Conservation (phyloP, 2,329 filamentous ascomycete genomes). For the Ramichloridium luteum region DNA sequence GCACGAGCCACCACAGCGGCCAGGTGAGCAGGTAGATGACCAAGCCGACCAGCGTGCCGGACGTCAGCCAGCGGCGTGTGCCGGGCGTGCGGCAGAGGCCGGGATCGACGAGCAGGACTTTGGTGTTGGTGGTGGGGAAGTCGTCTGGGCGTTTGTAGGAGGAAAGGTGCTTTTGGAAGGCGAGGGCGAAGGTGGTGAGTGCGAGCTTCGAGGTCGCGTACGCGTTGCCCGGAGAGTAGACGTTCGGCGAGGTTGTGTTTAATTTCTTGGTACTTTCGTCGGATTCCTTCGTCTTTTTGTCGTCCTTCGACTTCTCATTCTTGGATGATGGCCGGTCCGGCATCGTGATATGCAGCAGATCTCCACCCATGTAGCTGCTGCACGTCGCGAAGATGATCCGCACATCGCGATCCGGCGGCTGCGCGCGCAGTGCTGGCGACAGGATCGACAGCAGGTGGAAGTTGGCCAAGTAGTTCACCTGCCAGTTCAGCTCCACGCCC, state of each 20-base stretch:
- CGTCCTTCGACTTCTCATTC: constrained; percentile 22
- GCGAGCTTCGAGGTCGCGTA: constrained; percentile 51
- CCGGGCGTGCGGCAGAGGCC: constrained; percentile 76
- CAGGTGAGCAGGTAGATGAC: constrained; percentile 65
- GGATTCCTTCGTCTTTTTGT: constrained; percentile 47
- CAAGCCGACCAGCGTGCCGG: constrained; percentile 72
- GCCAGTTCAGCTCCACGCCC: constrained; percentile 81
- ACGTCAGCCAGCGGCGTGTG: constrained; percentile 72
- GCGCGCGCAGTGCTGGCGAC: constrained; percentile 76
- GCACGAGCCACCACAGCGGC: constrained; percentile 69
- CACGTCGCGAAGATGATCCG: constrained; percentile 79
- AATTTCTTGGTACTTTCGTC: constrained; percentile 26
- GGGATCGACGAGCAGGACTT: constrained; percentile 78
- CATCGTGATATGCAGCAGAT: constrained; percentile 46
- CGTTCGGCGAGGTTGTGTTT: neutral
- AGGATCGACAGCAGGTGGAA: constrained; percentile 90
- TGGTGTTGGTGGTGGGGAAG: constrained; percentile 66
- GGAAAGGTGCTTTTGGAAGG: constrained; percentile 86
- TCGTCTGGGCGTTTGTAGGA: constrained; percentile 74
- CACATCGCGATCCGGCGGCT: constrained; percentile 89
- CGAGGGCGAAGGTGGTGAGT: constrained; percentile 75
- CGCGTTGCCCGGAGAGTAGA: constrained; percentile 32
- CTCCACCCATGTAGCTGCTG: constrained; percentile 71
- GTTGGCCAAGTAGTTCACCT: constrained; percentile 88
- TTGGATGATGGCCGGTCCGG: constrained; percentile 26